A percentile compares a stretch with the other conserved stretches of the same genome.
phyloP scores from a whole-genome alignment of 2,329 filamentous ascomycete species.

The Cladosporium sp. region DNA sequence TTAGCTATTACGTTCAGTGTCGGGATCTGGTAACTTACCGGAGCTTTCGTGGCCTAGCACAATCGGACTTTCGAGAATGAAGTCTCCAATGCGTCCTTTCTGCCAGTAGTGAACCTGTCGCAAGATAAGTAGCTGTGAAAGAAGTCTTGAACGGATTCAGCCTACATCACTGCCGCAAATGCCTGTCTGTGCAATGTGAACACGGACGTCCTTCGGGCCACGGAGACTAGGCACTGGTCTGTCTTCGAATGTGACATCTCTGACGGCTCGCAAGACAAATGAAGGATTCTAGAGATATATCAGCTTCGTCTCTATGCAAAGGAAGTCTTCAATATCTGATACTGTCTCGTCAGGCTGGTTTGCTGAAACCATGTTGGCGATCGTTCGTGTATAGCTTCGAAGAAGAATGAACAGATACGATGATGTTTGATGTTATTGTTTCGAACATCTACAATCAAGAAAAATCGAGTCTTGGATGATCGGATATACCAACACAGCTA shows the following conservation, averaged over 20 bases:
- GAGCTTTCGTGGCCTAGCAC: slow-evolving; percentile 37
- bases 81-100: slow-evolving; percentile 46
- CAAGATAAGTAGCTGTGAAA: slow-evolving; percentile 42
- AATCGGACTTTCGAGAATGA: slow-evolving; percentile 39
- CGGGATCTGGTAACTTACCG: slow-evolving; percentile 12
- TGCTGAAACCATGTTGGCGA: not conserved
- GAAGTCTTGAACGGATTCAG: not conserved
- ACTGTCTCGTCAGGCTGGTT: not conserved
- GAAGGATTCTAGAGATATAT: slow-evolving; percentile 13
- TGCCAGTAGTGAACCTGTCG: slow-evolving; percentile 45
- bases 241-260: slow-evolving; percentile 21
- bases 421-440: not conserved
- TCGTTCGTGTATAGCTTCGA: not conserved
- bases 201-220: slow-evolving; percentile 18
- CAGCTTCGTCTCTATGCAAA: not conserved
- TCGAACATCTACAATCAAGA: not conserved
- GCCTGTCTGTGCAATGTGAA: slow-evolving; percentile 22
- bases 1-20: not conserved
- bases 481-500: not conserved
- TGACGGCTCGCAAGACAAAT: slow-evolving; percentile 17
- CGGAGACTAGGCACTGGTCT: slow-evolving; percentile 17
- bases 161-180: slow-evolving; percentile 31
- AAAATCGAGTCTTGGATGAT: not conserved
- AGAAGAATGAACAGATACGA: not conserved
- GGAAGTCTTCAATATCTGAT: not conserved